A percentile compares a stretch with the other conserved stretches of the same genome.
phyloP scores from a whole-genome alignment of 257 asterid genomes.

The Parsonsia alboflavescens region DNA sequence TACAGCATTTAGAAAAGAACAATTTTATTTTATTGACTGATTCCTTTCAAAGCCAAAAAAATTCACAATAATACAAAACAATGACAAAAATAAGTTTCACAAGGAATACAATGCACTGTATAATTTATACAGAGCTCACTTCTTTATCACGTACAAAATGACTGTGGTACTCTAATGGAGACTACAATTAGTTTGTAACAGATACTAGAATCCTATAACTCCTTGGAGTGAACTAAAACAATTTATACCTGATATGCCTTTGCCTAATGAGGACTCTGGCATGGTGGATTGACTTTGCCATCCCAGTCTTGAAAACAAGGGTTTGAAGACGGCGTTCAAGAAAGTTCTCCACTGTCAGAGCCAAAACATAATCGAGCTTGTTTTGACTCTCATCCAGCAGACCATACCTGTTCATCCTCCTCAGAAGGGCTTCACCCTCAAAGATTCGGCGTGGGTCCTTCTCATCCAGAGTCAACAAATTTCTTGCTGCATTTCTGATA shows the following conservation, averaged over 20 bases:
- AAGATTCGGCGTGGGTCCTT: conserved; percentile 79
- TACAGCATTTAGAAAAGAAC: neutral
- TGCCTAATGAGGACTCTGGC: conserved; percentile 85
- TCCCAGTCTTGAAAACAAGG: conserved; percentile 80
- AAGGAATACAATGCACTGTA: too few species aligned
- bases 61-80: neutral
- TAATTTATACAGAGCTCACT: too few species aligned
- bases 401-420: conserved; percentile 81
- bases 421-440: conserved; percentile 85
- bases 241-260: conserved; percentile 70
- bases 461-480: conserved; percentile 72
- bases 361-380: conserved; percentile 88
- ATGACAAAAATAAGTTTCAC: too few species aligned
- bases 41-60: neutral
- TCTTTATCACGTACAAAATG: neutral
- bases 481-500: conserved; percentile 70
- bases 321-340: conserved; percentile 91
- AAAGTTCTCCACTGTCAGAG: conserved; percentile 79
- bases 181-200: neutral
- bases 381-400: conserved; percentile 76
- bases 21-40: neutral
- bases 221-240: neutral
- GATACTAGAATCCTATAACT: neutral
- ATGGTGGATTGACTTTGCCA: conserved; percentile 90
- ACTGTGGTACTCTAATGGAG: too few species aligned